Evolutionary conservation across 768 basidiomycete species (phyloP).

Genomic region (Boletus sp.): DNA sequence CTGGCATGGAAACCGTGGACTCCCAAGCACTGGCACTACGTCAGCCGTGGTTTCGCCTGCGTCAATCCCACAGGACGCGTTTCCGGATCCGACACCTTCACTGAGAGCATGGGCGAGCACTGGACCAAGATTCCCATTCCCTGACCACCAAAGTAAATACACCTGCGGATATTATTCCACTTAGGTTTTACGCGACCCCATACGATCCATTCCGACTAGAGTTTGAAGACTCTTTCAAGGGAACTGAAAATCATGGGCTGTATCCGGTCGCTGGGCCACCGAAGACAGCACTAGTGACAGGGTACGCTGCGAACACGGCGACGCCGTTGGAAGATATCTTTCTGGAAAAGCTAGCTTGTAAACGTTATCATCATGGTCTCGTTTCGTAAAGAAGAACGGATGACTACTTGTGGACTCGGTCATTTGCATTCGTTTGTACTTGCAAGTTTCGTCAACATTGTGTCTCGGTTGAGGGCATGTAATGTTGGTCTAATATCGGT

Average conservation of each 20-base stretch:
- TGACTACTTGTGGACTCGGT: not conserved
- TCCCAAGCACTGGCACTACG: slow-evolving; percentile 3
- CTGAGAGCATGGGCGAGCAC: not conserved
- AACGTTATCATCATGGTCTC: not conserved
- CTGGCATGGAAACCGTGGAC: slow-evolving; percentile 22
- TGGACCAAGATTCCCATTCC: not conserved
- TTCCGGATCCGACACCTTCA: slow-evolving; percentile 22
- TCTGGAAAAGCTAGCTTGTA: slow-evolving; percentile 11
- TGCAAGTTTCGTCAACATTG: too few relatives aligned
- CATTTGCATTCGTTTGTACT: not conserved
- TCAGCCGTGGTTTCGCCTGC: slow-evolving; percentile 1
- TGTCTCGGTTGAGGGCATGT: too few relatives aligned
- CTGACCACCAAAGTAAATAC: not conserved
- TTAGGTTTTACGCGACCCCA: slow-evolving; percentile 1
- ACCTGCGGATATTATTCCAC: not conserved
- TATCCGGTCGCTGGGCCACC: slow-evolving; percentile 10
- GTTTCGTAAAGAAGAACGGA: not conserved
- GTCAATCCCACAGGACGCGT: slow-evolving; percentile 20
- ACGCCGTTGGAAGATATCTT: slow-evolving; percentile 18
- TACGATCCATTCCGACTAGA: slow-evolving; percentile 24
- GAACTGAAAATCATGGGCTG: not conserved
- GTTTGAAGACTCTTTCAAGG: slow-evolving; percentile 5
- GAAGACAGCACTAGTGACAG: not conserved
- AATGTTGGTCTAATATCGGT: not conserved
- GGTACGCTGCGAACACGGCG: slow-evolving; percentile 6